Base-by-base conservation (phyloP, 2,329 filamentous ascomycete species). In the Ceratocystis lukuohia region DNA sequence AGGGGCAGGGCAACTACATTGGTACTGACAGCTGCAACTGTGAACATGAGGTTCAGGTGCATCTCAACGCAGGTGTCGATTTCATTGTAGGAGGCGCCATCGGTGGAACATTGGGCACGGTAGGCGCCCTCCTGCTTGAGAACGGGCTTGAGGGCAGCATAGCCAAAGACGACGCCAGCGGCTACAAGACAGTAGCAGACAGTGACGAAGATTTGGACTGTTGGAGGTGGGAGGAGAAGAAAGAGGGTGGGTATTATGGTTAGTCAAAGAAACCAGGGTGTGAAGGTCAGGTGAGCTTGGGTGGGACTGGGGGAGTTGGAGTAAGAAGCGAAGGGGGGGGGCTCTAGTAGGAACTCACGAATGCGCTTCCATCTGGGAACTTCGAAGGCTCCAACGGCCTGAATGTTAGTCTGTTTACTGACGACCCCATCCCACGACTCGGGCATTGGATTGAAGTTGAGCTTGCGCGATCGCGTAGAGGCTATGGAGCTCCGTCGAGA, bases 21-120 rank as follows among this genome's bases (percentile, higher is more conserved):
- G 48, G 91, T 95, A 5, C 84, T 88, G 8, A 96, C 91, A 15
- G 91, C 91, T 12, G 91, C 91, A 50, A 91, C 82, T 5, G 91
- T 95, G 79, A 96, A 96, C 89, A 96, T 96, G 70, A 96, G 78
- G 74, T 96, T 96, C 66, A 96, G 81, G 68, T 80, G 80, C 65
- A 85, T 83, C 71, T 84, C 83, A 67, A 79, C 76, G 73, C 75
- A 82, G n/a, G 74, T 77, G 33, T 79, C 71, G 17, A 71, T 71
- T n/a, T 72, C 69, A 1, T 71, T 67, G 4, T 66, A 64, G 5
- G 66, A 64, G 5, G 71, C 69, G 15, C 56, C 59, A 17, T 56
- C 48, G 46, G 72, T 73, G 53, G 73, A 69, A 72, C 89, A 94
- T 44, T 80, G 75, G 62, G 88, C 80, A 50, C 79, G 79, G 74